Evolutionary conservation across 345 rosid species (phyloP).

Genomic region (Cardamine chenopodiifolia): DNA sequence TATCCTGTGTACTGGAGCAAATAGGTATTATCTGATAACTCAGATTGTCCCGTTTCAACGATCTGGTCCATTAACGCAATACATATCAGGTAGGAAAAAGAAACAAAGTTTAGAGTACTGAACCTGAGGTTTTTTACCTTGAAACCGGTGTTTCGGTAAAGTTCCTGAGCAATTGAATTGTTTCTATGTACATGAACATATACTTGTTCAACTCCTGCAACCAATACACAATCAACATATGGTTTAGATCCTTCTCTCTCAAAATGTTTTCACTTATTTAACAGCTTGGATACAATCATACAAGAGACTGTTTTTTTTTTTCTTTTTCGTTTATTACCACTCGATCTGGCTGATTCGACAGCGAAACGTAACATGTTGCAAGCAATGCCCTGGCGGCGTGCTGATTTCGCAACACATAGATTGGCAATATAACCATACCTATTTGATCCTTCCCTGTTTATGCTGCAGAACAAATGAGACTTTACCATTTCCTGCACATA

Average conservation of each 20-base stretch:
- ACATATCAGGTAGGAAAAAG: not conserved
- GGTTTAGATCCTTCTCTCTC: constrained; percentile 11
- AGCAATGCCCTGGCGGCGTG: constrained; percentile 85
- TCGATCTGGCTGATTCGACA: constrained; percentile 59
- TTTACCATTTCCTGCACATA: constrained; percentile 63
- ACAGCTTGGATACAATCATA: not conserved
- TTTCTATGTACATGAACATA: constrained; percentile 75
- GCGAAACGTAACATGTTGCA: constrained; percentile 75
- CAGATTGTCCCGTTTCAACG: constrained; percentile 57
- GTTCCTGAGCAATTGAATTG: constrained; percentile 64
- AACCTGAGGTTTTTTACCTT: constrained; percentile 53
- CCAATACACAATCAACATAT: constrained; percentile 4
- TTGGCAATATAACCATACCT: constrained; percentile 77
- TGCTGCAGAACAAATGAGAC: constrained; percentile 55
- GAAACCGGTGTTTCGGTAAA: constrained; percentile 70
- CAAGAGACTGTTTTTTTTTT: not conserved
- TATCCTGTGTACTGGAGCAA: constrained; percentile 55
- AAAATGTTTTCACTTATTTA: not conserved
- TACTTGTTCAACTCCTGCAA: constrained; percentile 62
- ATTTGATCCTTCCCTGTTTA: constrained; percentile 46
- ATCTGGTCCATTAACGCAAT: constrained; percentile 51
- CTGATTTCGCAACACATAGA: constrained; percentile 80
- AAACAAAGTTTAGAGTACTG: constrained; percentile 7
- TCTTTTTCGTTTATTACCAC: constrained; percentile 51
- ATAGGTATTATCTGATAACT: constrained; percentile 57